These are phyloP conservation scores for Erythrophleum fordii DNA, from an alignment of 306 rosid species.

Conservation along the genomic window DNA sequence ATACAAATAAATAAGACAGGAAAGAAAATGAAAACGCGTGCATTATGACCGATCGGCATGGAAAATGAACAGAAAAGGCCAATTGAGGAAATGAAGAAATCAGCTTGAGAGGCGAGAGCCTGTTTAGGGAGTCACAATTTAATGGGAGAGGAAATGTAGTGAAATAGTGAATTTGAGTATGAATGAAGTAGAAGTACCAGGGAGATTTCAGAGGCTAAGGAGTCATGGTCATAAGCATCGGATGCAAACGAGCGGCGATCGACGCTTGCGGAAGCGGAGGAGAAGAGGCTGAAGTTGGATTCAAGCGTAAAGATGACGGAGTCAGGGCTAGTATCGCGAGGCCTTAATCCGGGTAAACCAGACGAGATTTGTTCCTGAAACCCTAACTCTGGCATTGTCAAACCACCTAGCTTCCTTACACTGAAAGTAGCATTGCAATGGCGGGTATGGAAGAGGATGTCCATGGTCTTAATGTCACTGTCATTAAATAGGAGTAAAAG, in stretches of 20 bases:
- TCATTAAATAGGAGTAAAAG: background rate
- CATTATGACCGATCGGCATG: background rate
- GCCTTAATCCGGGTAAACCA: constrained; percentile 46
- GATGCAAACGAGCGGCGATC: constrained; percentile 95
- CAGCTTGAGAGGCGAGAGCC: background rate
- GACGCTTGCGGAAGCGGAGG: constrained; percentile 90
- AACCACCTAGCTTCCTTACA: background rate
- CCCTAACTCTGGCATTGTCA: constrained; percentile 84
- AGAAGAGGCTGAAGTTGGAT: constrained; percentile 86
- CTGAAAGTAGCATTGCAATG: constrained; percentile 2
- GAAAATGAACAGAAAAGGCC: background rate
- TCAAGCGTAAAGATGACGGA: constrained; percentile 87
- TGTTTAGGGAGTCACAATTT: background rate
- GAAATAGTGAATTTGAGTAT: background rate
- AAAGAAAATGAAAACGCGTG: background rate
- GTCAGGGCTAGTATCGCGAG: constrained; percentile 85
- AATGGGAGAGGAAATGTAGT: background rate
- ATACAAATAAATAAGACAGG: background rate
- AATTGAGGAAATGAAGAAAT: background rate
- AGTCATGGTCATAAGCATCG: constrained; percentile 82
- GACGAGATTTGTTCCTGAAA: constrained; percentile 59
- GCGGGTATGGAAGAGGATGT: constrained; percentile 5
- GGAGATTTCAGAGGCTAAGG: constrained; percentile 81
- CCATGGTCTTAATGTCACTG: background rate
- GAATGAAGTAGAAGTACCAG: constrained; percentile 40